A percentile compares a stretch with the other conserved stretches of the same genome.
Evolutionary conservation across 805 yeast species (phyloP).

Genomic region (Wickerhamomyces ciferrii): DNA sequence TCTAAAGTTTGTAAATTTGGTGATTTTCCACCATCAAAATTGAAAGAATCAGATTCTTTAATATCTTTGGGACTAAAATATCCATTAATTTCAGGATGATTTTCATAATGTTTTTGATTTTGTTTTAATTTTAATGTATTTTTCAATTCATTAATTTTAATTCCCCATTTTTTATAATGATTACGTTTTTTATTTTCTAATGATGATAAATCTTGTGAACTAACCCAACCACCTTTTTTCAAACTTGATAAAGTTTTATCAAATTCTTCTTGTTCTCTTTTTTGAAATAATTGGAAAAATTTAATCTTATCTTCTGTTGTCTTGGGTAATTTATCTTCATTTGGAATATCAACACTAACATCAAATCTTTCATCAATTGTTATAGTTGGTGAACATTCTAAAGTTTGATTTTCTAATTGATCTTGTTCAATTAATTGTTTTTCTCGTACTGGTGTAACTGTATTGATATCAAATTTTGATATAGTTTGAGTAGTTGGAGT

Average conservation of each 20-base stretch:
- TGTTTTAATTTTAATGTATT: not conserved
- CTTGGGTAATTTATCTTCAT: constrained; percentile 6
- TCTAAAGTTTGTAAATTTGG: constrained; percentile 2
- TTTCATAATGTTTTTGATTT: not conserved
- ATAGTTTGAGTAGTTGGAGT: not conserved
- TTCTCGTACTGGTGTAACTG: not conserved
- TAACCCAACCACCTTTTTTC: constrained; percentile 21
- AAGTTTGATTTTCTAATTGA: not conserved
- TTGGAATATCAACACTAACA: constrained; percentile 14
- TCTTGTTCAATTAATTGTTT: not conserved
- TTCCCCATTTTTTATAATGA: constrained; percentile 20
- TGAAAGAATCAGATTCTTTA: not conserved
- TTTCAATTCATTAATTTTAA: constrained; percentile 11
- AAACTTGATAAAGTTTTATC: constrained; percentile 12
- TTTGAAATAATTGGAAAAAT: constrained; percentile 14
- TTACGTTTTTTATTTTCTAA: constrained; percentile 13
- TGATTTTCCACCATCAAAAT: not conserved
- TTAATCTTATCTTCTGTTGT: constrained; percentile 14
- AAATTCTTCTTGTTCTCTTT: constrained; percentile 13
- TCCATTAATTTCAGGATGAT: not conserved
- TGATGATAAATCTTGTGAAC: constrained; percentile 11
- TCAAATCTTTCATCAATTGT: constrained; percentile 20
- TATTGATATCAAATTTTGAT: not conserved
- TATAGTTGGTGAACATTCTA: constrained; percentile 16
- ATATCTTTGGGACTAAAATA: not conserved